phyloP scores from a whole-genome alignment of 441 rosid genomes.

The Syzygium syzygioides region DNA sequence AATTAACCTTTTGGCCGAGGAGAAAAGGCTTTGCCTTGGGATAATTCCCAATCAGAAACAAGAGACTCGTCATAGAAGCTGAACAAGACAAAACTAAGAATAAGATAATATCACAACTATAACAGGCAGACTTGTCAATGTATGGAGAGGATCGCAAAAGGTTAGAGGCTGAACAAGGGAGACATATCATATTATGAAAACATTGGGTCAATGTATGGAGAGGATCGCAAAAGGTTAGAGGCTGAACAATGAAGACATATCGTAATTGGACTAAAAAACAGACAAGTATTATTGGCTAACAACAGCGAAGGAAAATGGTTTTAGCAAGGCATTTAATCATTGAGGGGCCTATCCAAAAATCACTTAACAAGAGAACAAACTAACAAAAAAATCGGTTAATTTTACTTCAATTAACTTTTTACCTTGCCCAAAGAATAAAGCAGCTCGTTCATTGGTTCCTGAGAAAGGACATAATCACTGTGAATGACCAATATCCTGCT shows the following conservation, averaged over 20 bases:
- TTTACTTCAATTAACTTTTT: background rate
- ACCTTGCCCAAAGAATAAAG: conserved; percentile 66
- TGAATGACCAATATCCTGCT: conserved; percentile 68
- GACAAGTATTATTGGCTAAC: background rate
- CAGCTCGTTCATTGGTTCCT: conserved; percentile 34
- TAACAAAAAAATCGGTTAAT: background rate
- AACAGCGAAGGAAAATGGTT: background rate
- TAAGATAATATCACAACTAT: background rate
- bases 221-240: background rate
- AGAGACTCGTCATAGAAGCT: background rate
- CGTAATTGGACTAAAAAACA: background rate
- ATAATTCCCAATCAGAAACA: background rate
- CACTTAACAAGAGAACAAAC: background rate
- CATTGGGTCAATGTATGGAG: background rate
- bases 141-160: background rate
- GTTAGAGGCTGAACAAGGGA: background rate
- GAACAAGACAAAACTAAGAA: background rate
- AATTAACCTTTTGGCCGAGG: background rate
- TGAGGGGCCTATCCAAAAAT: background rate
- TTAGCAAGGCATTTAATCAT: background rate
- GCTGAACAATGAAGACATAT: background rate
- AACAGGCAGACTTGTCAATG: background rate
- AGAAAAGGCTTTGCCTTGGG: background rate
- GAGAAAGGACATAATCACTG: conserved; percentile 44
- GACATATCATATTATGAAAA: background rate